phyloP scores from a whole-genome alignment of 164 flowering plant genomes.

The Annona cherimola region DNA sequence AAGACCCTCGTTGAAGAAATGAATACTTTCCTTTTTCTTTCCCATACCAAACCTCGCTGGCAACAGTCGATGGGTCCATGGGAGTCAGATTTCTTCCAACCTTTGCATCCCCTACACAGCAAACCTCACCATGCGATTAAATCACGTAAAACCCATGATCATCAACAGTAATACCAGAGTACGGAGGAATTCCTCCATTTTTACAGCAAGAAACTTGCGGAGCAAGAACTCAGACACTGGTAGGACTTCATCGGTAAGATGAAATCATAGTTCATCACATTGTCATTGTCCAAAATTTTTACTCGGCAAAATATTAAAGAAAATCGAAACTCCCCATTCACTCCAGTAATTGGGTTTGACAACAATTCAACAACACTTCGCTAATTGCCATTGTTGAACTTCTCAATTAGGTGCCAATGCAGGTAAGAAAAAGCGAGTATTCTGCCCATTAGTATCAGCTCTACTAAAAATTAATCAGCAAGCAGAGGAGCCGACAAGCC shows the following conservation, averaged over 20 bases:
- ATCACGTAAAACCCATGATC: no score
- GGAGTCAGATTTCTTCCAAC: constrained; percentile 63
- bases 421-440: neutral
- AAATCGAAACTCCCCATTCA: no score
- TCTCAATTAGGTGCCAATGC: neutral
- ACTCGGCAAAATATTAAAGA: no score
- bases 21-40: constrained; percentile 51
- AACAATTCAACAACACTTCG: neutral
- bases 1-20: constrained; percentile 35
- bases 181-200: neutral
- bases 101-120: constrained; percentile 53
- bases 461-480: neutral
- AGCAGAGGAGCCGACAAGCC: neutral
- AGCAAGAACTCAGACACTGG: neutral
- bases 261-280: neutral
- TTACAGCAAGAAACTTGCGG: neutral
- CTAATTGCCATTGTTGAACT: neutral
- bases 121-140: neutral
- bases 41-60: constrained; percentile 86
- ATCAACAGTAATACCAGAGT: neutral
- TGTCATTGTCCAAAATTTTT: no score
- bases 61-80: constrained; percentile 67
- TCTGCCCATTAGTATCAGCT: neutral
- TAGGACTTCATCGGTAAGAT: neutral
- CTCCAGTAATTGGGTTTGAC: no score